A percentile compares a stretch with the other conserved stretches of the same genome.
phyloP scores from a whole-genome alignment of 208 protist genomes.

The Leishmania tropica region DNA sequence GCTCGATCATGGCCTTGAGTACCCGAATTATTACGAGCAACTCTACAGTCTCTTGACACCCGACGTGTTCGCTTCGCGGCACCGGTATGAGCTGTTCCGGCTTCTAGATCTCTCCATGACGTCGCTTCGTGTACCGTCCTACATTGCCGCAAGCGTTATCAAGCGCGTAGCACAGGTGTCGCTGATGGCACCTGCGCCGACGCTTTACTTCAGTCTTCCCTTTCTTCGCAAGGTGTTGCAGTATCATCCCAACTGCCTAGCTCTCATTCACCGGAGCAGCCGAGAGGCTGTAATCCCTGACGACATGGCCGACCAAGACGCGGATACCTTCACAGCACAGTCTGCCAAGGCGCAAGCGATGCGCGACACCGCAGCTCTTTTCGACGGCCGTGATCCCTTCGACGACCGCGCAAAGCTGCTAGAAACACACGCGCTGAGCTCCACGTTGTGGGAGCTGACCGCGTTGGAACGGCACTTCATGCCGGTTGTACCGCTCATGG shows the following conservation, averaged over 20 bases:
- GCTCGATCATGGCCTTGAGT: slow-evolving; percentile 90
- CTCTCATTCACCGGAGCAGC: slow-evolving; percentile 85
- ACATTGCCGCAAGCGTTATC: slow-evolving; percentile 83
- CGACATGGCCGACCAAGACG: slow-evolving; percentile 23
- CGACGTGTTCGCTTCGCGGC: slow-evolving; percentile 80
- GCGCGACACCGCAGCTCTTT: slow-evolving; percentile 62
- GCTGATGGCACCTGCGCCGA: slow-evolving; percentile 70
- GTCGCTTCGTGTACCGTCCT: slow-evolving; percentile 80
- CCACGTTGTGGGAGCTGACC: slow-evolving; percentile 90
- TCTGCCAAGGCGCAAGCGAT: slow-evolving; percentile 42
- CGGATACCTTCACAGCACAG: slow-evolving; percentile 14
- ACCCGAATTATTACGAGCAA: slow-evolving; percentile 91
- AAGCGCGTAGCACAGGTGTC: slow-evolving; percentile 75
- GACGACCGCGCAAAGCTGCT: slow-evolving; percentile 39
- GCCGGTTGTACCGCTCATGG: slow-evolving; percentile 86
- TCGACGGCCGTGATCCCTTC: slow-evolving; percentile 85
- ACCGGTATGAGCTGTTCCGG: slow-evolving; percentile 88
- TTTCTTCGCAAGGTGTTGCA: slow-evolving; percentile 88
- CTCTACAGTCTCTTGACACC: slow-evolving; percentile 88
- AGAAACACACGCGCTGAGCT: slow-evolving; percentile 68
- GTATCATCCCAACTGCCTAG: slow-evolving; percentile 86
- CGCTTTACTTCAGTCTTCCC: slow-evolving; percentile 87
- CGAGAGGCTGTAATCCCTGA: slow-evolving; percentile 63
- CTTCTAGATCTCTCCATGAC: slow-evolving; percentile 84
- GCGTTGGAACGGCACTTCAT: slow-evolving; percentile 87